Evolutionary conservation across 345 rosid genomes (phyloP), one percentile per base, ranked within the genome.

Genomic region (Bruguiera gymnorhiza): DNA sequence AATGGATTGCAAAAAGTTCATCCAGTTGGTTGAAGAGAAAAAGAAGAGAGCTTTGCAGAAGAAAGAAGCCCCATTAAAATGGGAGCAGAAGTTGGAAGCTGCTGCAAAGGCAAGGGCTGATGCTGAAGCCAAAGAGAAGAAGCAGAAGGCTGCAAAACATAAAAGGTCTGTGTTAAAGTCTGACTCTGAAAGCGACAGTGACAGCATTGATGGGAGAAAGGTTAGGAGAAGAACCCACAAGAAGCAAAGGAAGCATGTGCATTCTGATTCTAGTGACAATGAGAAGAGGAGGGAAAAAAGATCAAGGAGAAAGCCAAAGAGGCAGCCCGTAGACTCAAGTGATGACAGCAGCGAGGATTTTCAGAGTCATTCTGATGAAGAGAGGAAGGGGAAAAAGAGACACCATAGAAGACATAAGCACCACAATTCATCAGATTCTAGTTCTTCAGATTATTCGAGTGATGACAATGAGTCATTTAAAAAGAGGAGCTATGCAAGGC

Each of bases 1-100:
- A 87, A 94, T 92, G 97, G 97, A 94, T 89, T 79, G 86, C 97
- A 94, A 92, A 87, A 94, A 76, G 82, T 94, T 94, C 86, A 88
- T 92, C 69, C 96, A 88, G 78, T 55, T 95, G 92, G 97, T 92
- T 29, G 97, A 95, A 85, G 97, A 95, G 88, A 92, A 91, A 71
- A 92, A 89, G 83, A 85, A 85, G 80, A 85, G 85, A 80, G 83
- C 83, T 62, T 76, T 92, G 61, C 93, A 90, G 86, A 88, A 78
- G 85, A 83, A 81, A 71, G 95, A 91, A 85, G 97, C 96, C 56
- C 97, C 93, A 71, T 46, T 92, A 76, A 86, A 88, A 81, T 92
- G 99, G 99, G 92, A 95, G 83, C 96, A 89, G 83, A 95, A 90
- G 88, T 80, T 95, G 26, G 97, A 95, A 83, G 92, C 96, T 43